Evolutionary conservation across 306 rosid species (phyloP).

Genomic region (Ormosia emarginata): DNA sequence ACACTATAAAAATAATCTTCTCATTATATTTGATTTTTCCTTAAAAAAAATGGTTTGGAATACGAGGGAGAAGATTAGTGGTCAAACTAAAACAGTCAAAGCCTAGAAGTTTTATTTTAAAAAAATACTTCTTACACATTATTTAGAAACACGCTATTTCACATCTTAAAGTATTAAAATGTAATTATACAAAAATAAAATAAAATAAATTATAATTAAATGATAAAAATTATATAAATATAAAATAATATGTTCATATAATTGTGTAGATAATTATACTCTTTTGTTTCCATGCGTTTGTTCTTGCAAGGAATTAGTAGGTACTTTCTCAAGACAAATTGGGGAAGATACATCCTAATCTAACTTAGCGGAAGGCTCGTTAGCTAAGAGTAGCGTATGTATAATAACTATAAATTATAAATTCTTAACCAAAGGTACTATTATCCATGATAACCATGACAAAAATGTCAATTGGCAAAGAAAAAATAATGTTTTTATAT

Average conservation of each 20-base stretch:
- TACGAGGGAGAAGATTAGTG: background rate
- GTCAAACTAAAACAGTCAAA: conserved; percentile 20
- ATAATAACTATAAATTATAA: background rate
- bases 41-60: background rate
- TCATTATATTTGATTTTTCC: background rate
- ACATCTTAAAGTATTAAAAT: no score
- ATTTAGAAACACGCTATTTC: no score
- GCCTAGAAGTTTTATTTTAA: background rate
- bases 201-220: no score
- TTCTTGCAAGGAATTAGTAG: background rate
- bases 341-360: background rate
- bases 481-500: no score
- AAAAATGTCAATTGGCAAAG: background rate
- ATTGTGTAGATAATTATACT: no score
- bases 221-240: no score
- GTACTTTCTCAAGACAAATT: background rate
- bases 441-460: background rate
- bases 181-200: no score
- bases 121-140: no score
- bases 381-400: background rate
- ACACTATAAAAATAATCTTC: background rate
- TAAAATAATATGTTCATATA: no score
- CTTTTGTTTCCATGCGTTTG: conserved; percentile 7
- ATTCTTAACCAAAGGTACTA: background rate
- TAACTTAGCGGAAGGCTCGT: background rate